Conservation (phyloP, 2,329 filamentous ascomycete genomes). For the Pseudocercospora vitis region DNA sequence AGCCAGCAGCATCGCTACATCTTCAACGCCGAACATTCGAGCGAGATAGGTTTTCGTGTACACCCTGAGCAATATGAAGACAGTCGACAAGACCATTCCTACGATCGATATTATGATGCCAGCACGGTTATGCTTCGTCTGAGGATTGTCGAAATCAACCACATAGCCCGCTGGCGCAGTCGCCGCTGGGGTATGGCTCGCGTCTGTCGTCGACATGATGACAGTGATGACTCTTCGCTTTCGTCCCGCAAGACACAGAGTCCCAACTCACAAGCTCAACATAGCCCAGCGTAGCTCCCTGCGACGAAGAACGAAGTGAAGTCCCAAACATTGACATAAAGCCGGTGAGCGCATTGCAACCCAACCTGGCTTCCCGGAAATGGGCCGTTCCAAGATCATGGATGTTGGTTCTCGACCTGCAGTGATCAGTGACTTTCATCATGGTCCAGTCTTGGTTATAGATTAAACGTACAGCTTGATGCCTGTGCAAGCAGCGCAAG, state of each 20-base stretch:
- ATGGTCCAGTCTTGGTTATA: too few relatives aligned
- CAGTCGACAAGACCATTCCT: constrained; percentile 20
- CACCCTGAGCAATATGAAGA: constrained; percentile 13
- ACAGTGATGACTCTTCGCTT: background rate
- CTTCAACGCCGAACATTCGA: constrained; percentile 19
- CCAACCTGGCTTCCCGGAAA: background rate
- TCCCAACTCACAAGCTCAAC: background rate
- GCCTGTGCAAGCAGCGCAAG: background rate
- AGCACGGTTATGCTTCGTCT: constrained; percentile 13
- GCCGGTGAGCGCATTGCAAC: background rate
- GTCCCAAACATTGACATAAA: background rate
- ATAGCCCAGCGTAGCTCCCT: background rate
- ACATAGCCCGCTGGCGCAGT: constrained; percentile 14
- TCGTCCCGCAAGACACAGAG: background rate
- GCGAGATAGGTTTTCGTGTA: constrained; percentile 22
- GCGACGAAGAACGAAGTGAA: background rate
- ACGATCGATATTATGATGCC: constrained; percentile 18
- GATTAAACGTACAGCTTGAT: constrained; percentile 1
- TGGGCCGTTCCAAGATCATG: constrained; percentile 2
- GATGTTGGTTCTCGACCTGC: background rate
- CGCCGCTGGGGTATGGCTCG: constrained; percentile 12
- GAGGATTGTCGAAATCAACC: constrained; percentile 12
- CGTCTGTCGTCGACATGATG: background rate
- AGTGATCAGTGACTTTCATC: too few relatives aligned
- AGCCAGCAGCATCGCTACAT: constrained; percentile 17